Evolutionary conservation across 2,329 filamentous ascomycete species (phyloP), one percentile per base, ranked within the genome.

Genomic region (Fusarium chlamydosporum): DNA sequence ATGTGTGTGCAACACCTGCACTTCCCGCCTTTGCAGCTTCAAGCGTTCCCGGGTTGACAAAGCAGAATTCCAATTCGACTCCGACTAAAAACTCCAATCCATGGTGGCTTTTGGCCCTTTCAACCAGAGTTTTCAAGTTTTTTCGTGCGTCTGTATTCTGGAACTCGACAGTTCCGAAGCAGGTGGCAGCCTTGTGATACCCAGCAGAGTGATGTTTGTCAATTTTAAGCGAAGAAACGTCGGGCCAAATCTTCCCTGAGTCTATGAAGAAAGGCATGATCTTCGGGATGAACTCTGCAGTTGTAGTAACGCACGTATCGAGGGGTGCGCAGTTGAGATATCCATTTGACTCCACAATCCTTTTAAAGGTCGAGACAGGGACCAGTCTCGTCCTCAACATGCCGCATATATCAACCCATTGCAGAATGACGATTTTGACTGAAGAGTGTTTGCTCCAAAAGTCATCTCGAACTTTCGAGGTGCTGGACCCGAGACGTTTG

Each of bases 381-480:
- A 63, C 35, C 1, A 63, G 27, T 18, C 48, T 56, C 3, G 58
- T 47, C 23, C 35, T 47, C 3, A 42, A 0, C 7, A 48, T 31
- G 4, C 60, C 60, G 7, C 57, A 63, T 3, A 63, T 63, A 13
- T 63, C 60, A 7, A 63, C 57, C 60, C 60, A 63, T 43, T 63
- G 58, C 3, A 63, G n/a, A 18, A 43, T 4, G 3, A 63, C 5
- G 1, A 63, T 33, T 5, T 43, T 7, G 0, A 63, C 7, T 4
- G n/a, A 34, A 1, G 26, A 7, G 3, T 56, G 13, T 6, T 3
- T n/a, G 8, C 12, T 26, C 53, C 26, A 56, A 9, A 40, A 56
- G 3, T 51, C 47, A 7, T 29, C 12, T 4, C 11, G 26, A 1
- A 12, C 6, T 2, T 38, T 51, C 10, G 34, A 51, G 5, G 12